Evolutionary conservation across 371 early-diverging fungal species (phyloP).

Genomic region (Mortierella sp.): DNA sequence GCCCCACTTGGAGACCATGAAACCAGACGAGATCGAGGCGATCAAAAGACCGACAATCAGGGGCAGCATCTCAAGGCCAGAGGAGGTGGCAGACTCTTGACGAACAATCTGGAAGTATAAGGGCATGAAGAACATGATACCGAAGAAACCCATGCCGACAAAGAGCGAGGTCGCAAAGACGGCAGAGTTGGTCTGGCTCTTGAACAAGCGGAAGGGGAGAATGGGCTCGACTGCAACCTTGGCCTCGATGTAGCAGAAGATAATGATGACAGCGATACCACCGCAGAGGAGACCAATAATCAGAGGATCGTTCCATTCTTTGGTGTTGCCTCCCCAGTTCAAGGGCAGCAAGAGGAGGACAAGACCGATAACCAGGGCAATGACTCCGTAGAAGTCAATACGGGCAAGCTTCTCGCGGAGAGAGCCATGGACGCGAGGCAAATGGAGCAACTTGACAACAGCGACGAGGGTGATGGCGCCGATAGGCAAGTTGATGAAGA

Average conservation of each 20-base stretch:
- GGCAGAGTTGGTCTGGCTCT: slow-evolving; percentile 40
- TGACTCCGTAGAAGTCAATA: slow-evolving; percentile 74
- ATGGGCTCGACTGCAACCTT: slow-evolving; percentile 68
- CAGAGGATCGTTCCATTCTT: slow-evolving; percentile 53
- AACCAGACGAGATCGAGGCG: slow-evolving; percentile 66
- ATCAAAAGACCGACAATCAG: slow-evolving; percentile 69
- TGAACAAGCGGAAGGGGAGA: slow-evolving; percentile 63
- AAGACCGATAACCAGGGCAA: slow-evolving; percentile 57
- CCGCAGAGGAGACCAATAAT: slow-evolving; percentile 66
- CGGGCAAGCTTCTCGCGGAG: slow-evolving; percentile 69
- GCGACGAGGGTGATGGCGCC: slow-evolving; percentile 63
- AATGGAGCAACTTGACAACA: slow-evolving; percentile 59
- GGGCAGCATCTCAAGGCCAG: slow-evolving; percentile 79
- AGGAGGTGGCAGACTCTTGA: slow-evolving; percentile 60
- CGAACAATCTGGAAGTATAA: slow-evolving; percentile 72
- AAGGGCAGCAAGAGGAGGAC: slow-evolving; percentile 66
- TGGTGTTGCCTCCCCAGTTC: slow-evolving; percentile 63
- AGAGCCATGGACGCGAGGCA: slow-evolving; percentile 57
- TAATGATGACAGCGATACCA: slow-evolving; percentile 59
- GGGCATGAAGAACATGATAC: slow-evolving; percentile 72
- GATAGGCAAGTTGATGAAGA: slow-evolving; percentile 70
- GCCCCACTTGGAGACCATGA: slow-evolving; percentile 66
- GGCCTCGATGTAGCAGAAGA: slow-evolving; percentile 63
- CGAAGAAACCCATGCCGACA: slow-evolving; percentile 63
- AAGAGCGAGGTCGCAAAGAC: slow-evolving; percentile 60